Evolutionary conservation across 1,284 basidiomycete species (phyloP).

Genomic region (Cutaneotrichosporon sp.): DNA sequence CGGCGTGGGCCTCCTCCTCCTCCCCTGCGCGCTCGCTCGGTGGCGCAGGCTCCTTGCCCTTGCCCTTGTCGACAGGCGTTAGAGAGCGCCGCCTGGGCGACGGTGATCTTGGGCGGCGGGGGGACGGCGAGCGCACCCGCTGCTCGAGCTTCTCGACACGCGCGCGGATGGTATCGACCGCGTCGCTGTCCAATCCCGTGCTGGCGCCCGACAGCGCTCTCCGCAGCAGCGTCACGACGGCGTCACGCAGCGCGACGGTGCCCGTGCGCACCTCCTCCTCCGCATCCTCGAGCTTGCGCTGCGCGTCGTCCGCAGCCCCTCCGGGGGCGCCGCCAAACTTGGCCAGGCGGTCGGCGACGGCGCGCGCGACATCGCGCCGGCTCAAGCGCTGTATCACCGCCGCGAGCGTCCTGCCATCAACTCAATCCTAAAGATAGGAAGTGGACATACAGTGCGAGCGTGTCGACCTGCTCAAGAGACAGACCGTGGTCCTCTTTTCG

Average conservation of each 20-base stretch:
- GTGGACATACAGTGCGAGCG: neutral
- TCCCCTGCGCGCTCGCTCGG: too few relatives aligned
- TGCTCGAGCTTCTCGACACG: neutral
- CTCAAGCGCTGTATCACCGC: neutral
- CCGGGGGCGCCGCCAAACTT: slow-evolving; percentile 1
- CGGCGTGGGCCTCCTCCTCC: too few relatives aligned
- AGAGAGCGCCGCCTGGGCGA: neutral
- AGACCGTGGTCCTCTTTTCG: neutral
- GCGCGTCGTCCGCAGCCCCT: slow-evolving; percentile 1
- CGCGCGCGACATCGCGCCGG: neutral
- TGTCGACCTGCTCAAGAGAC: neutral
- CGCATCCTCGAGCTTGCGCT: neutral
- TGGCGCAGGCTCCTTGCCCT: neutral
- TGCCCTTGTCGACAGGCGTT: neutral
- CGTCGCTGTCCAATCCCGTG: neutral
- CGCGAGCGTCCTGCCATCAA: slow-evolving; percentile 5
- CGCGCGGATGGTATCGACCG: neutral
- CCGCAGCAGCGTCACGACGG: slow-evolving; percentile 10
- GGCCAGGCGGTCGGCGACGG: slow-evolving; percentile 5
- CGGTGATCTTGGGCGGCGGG: neutral
- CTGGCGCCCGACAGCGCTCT: slow-evolving; percentile 1
- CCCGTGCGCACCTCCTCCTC: slow-evolving; percentile 2
- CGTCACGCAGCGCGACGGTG: slow-evolving; percentile 4
- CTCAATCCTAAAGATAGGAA: neutral
- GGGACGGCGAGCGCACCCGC: neutral